These are phyloP conservation scores for Pilatotrama ljubarskyi DNA, from an alignment of 768 basidiomycete species.

Conservation along the genomic window DNA sequence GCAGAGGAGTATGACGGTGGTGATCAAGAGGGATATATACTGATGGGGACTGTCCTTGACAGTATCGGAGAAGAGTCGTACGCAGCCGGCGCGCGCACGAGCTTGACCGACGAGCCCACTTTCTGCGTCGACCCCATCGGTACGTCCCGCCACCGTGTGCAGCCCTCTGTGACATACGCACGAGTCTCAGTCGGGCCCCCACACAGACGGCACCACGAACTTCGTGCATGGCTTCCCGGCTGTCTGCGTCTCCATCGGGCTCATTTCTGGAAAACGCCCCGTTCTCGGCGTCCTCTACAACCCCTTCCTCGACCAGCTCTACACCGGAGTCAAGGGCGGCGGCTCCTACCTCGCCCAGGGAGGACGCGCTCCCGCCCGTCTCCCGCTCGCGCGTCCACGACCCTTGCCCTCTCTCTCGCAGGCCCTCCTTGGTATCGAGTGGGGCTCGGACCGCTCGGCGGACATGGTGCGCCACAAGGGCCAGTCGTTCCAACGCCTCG, in stretches of 20 bases:
- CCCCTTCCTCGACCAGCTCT: constrained; percentile 87
- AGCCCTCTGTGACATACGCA: not conserved
- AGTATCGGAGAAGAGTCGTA: constrained; percentile 97
- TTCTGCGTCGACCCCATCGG: constrained; percentile 97
- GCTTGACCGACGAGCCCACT: constrained; percentile 85
- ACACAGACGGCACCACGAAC: constrained; percentile 82
- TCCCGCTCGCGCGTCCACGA: constrained; percentile 69
- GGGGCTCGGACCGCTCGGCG: constrained; percentile 76
- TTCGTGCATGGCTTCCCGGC: constrained; percentile 86
- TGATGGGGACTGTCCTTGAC: not conserved
- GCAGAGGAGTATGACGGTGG: too few species aligned
- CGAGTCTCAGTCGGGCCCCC: not conserved
- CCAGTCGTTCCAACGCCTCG: constrained; percentile 69
- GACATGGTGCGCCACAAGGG: constrained; percentile 58
- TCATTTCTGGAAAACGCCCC: constrained; percentile 80
- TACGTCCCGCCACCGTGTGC: constrained; percentile 31
- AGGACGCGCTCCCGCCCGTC: constrained; percentile 54
- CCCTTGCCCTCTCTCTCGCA: constrained; percentile 74
- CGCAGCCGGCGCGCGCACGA: constrained; percentile 65
- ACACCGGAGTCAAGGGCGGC: constrained; percentile 75
- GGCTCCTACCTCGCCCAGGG: constrained; percentile 61
- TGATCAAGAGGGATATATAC: not conserved
- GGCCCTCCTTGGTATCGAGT: constrained; percentile 78
- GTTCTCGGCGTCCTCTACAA: constrained; percentile 92
- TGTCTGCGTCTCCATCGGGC: constrained; percentile 87